Base-by-base conservation (phyloP, 2,329 filamentous ascomycete genomes). In the Talaromyces sp. region DNA sequence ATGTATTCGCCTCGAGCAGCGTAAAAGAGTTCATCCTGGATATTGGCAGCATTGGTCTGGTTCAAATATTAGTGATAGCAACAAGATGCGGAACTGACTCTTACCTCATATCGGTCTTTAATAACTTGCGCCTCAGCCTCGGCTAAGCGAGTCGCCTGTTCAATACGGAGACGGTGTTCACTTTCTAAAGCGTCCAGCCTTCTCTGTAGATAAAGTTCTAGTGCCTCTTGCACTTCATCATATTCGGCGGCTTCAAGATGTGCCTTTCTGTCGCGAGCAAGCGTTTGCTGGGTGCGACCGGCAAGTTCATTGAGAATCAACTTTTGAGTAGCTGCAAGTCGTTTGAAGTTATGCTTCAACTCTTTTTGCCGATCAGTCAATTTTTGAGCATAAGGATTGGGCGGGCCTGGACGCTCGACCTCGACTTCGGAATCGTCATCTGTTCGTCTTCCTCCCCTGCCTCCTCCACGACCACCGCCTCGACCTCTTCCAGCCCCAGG, bases 351-450 rank as follows among this genome's bases (percentile, higher is more conserved):
- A 33, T 74, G 73, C 50, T 79, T 77, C 43, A 82, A 66, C 66
- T 81, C 78, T 17, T 75, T 75, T 69, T 81, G 78, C 10, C 80
- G 76, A 49, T 77, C 73, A 62, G 77, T 75, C 27, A 81, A 73
- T 41, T 75, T 73, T 68, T 78, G 72, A 45, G 78, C 74, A 45
- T 74, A 69, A 63, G 74, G 73, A 67, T 71, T 74, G 6, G 76
- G 75, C 2, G 76, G 77, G 17, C 77, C 75, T 17, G 77, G 76
- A 31, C 59, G 67, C 22, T 74, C 73, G 8, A 64, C 57, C 25
- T 69, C 69, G 25, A 70, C 69, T 43, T 78, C 76, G 43, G 71
- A 72, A n/a, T 71, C 72, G 19, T 72, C 71, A 37, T 72, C 72
- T 41, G 62, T 65, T 33, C 68, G 72, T 67, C 66, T 75, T 45